Base-by-base conservation (phyloP, 352 stramenopile genomes). In the Pythium insidiosum region DNA sequence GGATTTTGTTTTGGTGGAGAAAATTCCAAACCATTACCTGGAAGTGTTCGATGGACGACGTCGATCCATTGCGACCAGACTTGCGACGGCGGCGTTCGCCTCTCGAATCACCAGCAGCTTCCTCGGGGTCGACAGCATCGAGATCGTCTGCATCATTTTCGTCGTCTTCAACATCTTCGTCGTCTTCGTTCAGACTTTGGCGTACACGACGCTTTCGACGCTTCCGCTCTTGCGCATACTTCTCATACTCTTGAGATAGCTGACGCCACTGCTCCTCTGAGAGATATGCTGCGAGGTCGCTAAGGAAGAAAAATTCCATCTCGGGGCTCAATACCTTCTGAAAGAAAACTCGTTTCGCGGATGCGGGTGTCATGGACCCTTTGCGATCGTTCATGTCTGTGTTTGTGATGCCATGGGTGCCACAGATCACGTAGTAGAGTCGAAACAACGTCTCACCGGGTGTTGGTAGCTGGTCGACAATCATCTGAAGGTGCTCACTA, bases 231-330 rank as follows among this genome's bases (percentile, higher is more conserved):
- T 55, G 53, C 5, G 62, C 58, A 39, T 68, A 56, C 44, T 81
- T 86, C 41, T 84, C 68, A 30, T 67, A 86, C 46, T 84, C 71
- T 38, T 73, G 78, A 1, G 71, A 70, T 12, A 86, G 33, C 25
- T 85, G 33, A n/a, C 61, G 58, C 65, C 73, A 88, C 30, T 88
- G 75, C 13, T 82, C 66, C 19, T 84, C 64, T 5, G 58, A 83
- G 31, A 88, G 23, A 38, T 75, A 83, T 1, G 43, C 53, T 0
- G 73, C 69, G 6, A 88, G 31, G 30, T 88, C 75, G 22, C 61
- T 80, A 15, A 88, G 42, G 42, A 88, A 88, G 39, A 84, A 79
- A 22, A 76, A 88, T 30, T 85, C 75, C 49, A 80, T 82, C 29
- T 85, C 70, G 2, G 66, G 33, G 11, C 70, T 61, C 11, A 84